phyloP scores from a whole-genome alignment of 352 stramenopile species.

The Phytophthora crassamura region DNA sequence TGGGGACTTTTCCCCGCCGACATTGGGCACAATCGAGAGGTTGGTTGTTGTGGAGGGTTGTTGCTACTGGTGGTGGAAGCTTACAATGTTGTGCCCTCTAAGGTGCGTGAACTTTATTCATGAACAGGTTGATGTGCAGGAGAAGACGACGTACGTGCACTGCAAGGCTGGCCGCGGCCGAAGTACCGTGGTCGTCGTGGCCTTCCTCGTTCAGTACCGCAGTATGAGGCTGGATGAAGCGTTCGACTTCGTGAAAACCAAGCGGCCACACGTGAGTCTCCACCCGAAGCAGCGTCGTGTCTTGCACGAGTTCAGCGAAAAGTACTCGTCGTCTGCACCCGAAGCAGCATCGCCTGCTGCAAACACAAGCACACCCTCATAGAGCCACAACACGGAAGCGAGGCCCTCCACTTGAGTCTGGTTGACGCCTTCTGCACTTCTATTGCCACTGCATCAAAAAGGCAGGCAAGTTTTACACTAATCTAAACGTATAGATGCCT shows the following conservation, averaged over 20 bases:
- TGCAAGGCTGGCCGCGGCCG: constrained; percentile 82
- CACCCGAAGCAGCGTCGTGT: constrained; percentile 66
- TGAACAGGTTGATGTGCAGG: constrained; percentile 53
- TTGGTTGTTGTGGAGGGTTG: constrained; percentile 18
- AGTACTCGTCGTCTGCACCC: constrained; percentile 14
- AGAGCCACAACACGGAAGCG: neutral
- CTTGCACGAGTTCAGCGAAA: constrained; percentile 47
- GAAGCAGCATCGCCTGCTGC: constrained; percentile 1
- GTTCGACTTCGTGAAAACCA: constrained; percentile 55
- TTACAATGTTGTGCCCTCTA: neutral
- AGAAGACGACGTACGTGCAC: constrained; percentile 80
- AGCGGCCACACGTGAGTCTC: constrained; percentile 71
- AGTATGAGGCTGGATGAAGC: constrained; percentile 63
- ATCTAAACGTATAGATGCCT: constrained; percentile 66
- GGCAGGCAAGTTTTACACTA: constrained; percentile 35
- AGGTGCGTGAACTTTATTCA: constrained; percentile 74
- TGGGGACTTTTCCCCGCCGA: constrained; percentile 70
- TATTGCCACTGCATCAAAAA: constrained; percentile 17
- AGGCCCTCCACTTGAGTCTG: neutral
- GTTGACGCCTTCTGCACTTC: constrained; percentile 3
- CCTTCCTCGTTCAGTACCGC: constrained; percentile 73
- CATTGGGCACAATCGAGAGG: constrained; percentile 64
- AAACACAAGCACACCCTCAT: constrained; percentile 3
- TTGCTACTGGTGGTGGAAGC: neutral
- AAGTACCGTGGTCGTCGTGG: constrained; percentile 77